Base-by-base conservation (phyloP, 2,329 filamentous ascomycete species). In the Arthrinium phaeospermum region DNA sequence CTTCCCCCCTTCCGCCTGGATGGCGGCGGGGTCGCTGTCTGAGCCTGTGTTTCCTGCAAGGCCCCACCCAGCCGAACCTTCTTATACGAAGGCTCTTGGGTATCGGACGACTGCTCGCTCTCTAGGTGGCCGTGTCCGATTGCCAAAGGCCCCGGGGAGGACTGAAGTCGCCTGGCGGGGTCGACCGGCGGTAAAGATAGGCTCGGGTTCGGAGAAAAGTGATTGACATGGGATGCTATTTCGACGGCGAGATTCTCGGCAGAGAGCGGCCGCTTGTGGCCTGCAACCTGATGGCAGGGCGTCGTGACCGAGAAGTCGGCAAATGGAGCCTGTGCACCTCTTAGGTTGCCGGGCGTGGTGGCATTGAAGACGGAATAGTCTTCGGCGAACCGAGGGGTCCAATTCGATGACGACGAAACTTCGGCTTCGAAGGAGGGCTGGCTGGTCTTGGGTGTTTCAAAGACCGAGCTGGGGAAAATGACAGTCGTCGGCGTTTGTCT, bases 341-440 rank as follows among this genome's bases (percentile, higher is more conserved):
- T 84, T 71, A 91, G 83, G 78, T 90, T 89, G 68, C 88, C 89
- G 22, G 90, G 90, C 12, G 89, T 91, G n/a, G 89, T 91, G n/a
- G 86, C 83, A 81, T 90, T 90, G 83, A 91, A 91, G 77, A 91
- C 89, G 74, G 89, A 90, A 77, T 90, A 91, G 75, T 91, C 89
- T 78, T 91, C 89, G 75, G 89, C 89, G 82, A 91, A 91, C 72
- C 85, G 86, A 79, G 90, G 89, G 64, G 89, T 91, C 86, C 87
- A 89, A 75, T 85, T 85, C 75, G 84, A 83, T 70, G 85, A 80
- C 75, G 84, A 83, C 70, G 85, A 80, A 75, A 88, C 85, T 80
- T 87, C 82, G 75, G 87, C 85, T 80, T 87, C 82, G 75, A 87
- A 85, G 72, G 82, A 84, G 73, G 82, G 82, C 74, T 84, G 84